These are phyloP conservation scores for Paspalum vaginatum DNA, from an alignment of 176 grass and related monocot species.

Conservation along the genomic window DNA sequence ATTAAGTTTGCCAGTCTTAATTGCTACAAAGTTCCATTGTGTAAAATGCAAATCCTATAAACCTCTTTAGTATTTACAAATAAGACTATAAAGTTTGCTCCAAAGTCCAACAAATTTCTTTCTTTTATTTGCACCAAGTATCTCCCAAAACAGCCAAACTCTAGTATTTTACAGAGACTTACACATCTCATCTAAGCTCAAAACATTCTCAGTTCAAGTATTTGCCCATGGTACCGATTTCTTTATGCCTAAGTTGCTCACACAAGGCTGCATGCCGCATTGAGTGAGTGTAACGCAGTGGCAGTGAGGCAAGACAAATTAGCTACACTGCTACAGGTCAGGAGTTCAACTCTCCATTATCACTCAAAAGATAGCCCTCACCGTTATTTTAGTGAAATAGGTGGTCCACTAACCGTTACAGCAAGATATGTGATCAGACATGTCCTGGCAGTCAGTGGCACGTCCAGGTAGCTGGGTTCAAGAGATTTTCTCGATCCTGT, in stretches of 20 bases:
- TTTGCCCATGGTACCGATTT: neutral
- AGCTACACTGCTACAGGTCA: too few relatives aligned
- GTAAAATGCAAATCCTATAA: neutral
- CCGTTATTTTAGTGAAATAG: too few relatives aligned
- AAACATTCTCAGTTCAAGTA: neutral
- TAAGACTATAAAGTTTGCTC: neutral
- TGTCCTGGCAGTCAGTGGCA: too few relatives aligned
- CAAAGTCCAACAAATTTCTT: neutral
- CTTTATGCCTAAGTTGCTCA: neutral
- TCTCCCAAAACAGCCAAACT: neutral
- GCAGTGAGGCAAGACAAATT: too few relatives aligned
- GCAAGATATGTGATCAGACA: too few relatives aligned
- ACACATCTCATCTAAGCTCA: neutral
- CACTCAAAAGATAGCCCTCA: too few relatives aligned
- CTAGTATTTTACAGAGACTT: neutral
- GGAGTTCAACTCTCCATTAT: too few relatives aligned
- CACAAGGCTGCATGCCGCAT: neutral
- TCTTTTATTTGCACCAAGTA: conserved; percentile 24
- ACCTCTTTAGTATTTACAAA: neutral
- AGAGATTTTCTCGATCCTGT: too few relatives aligned
- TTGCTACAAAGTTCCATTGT: conserved; percentile 9
- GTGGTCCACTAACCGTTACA: too few relatives aligned
- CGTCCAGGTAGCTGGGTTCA: too few relatives aligned
- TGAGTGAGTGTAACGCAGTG: too few relatives aligned
- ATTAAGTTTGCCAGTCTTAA: neutral